Evolutionary conservation across 1,284 basidiomycete genomes (phyloP).

Genomic region (Puccinia coronata): DNA sequence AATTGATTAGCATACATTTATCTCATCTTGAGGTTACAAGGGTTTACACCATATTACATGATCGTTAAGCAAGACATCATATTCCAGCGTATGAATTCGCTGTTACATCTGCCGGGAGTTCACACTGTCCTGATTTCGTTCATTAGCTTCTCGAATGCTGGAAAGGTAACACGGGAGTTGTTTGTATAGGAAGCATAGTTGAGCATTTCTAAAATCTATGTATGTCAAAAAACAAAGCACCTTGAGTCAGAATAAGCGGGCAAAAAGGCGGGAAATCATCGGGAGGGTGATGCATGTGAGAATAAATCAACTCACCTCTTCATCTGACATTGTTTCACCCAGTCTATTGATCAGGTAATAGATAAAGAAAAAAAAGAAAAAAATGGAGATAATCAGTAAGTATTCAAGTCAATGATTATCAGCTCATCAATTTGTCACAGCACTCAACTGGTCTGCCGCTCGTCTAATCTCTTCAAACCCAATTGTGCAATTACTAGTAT

Average conservation of each 20-base stretch:
- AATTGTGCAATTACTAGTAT: conserved; percentile 4
- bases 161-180: conserved; percentile 25
- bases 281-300: background rate
- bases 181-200: conserved; percentile 41
- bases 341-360: conserved; percentile 10
- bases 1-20: no score
- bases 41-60: background rate
- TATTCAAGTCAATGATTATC: background rate
- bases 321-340: conserved; percentile 37
- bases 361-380: background rate
- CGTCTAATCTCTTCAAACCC: conserved; percentile 35
- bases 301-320: conserved; percentile 20
- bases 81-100: no score
- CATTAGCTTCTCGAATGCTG: conserved; percentile 27
- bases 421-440: background rate
- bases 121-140: conserved; percentile 29
- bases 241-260: background rate
- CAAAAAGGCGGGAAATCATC: background rate
- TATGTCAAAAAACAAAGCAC: background rate
- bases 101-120: no score
- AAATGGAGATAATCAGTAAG: background rate
- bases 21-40: background rate
- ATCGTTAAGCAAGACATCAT: background rate
- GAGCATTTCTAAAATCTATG: conserved; percentile 41
- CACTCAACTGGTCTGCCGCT: conserved; percentile 40